Base-by-base conservation (phyloP, 371 early-diverging fungal genomes). In the Gilbertella persicaria region DNA sequence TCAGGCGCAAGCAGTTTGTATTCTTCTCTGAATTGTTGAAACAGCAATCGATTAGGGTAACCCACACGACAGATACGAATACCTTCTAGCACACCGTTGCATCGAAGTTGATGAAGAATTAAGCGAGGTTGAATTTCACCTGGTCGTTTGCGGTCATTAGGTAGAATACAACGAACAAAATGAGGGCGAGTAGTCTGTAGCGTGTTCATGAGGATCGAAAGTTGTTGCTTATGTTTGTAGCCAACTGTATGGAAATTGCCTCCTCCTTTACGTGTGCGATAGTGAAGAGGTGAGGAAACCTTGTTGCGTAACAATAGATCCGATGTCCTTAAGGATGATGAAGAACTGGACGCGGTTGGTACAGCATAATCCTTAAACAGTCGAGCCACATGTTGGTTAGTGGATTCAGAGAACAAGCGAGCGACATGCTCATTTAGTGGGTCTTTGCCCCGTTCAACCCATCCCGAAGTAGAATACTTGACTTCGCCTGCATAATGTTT, bases 81-180 rank as follows among this genome's bases (percentile, higher is more conserved):
- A 23, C 99, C 99, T 76, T 99, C 99, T 16, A 99, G 78, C 5
- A 99, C 99, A 79, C 99, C 99, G 66, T 99, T 99, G 79, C 99
- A 99, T 14, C 96, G 83, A 35, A 99, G 78, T 69, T 99, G 99
- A 48, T 98, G 93, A 12, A 99, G 77, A 0, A 99, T 97, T 20
- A 96, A 72, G 9, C 83, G 82, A 23, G 89, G 82, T 53, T 96
- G 75, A 38, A 99, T 82, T 57, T 84, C 86, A 9, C 91, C 91
- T 0, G 95, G 77, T 30, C 84, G 85, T 73, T 99, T 99, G 33
- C 95, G 92, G 25, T 90, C 78, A 70, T 99, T 99, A 7, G 99
- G 99, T 37, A 99, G 71, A 50, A 99, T 99, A 82, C 99, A 99
- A 35, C 99, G 93, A 10, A 99, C 99, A 83, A 99, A 99, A 75